Evolutionary conservation across 495 filamentous ascomycete species (phyloP).

Genomic region (Platismatia glauca): DNA sequence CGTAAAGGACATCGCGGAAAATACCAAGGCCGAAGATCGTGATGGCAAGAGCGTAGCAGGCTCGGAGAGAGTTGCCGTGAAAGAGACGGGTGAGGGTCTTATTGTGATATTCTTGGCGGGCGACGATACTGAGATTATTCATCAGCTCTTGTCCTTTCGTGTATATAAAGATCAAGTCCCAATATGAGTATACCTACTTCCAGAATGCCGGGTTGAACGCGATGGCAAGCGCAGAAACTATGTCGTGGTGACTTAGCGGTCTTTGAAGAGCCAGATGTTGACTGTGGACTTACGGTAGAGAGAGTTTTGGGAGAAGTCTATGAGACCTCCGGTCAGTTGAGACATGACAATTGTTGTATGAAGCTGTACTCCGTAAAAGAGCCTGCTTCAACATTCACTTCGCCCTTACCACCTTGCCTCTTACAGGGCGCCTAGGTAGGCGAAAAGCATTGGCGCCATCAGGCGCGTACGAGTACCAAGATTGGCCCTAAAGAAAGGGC

Average conservation of each 20-base stretch:
- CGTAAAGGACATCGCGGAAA: constrained; percentile 70
- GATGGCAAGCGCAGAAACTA: constrained; percentile 43
- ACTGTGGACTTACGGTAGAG: constrained; percentile 32
- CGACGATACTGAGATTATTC: constrained; percentile 10
- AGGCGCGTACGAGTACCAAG: background rate
- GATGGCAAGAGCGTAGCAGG: constrained; percentile 81
- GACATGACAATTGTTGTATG: constrained; percentile 6
- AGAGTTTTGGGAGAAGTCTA: constrained; percentile 40
- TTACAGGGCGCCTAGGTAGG: too few species aligned
- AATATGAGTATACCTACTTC: constrained; percentile 39
- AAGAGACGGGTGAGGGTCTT: constrained; percentile 82
- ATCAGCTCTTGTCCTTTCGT: constrained; percentile 17
- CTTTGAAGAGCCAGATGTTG: background rate
- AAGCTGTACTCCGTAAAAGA: background rate
- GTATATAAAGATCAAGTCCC: background rate
- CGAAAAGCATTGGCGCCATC: too few species aligned
- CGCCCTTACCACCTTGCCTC: too few species aligned
- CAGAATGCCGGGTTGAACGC: constrained; percentile 50
- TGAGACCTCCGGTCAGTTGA: constrained; percentile 10
- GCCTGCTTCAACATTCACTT: background rate
- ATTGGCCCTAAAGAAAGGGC: background rate
- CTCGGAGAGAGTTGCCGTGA: constrained; percentile 65
- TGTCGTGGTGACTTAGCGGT: background rate
- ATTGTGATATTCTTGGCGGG: constrained; percentile 70
- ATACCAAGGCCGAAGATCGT: constrained; percentile 89